Evolutionary conservation across 371 early-diverging fungal genomes (phyloP), one percentile per base, ranked within the genome.

Genomic region (Mortierella sp.): DNA sequence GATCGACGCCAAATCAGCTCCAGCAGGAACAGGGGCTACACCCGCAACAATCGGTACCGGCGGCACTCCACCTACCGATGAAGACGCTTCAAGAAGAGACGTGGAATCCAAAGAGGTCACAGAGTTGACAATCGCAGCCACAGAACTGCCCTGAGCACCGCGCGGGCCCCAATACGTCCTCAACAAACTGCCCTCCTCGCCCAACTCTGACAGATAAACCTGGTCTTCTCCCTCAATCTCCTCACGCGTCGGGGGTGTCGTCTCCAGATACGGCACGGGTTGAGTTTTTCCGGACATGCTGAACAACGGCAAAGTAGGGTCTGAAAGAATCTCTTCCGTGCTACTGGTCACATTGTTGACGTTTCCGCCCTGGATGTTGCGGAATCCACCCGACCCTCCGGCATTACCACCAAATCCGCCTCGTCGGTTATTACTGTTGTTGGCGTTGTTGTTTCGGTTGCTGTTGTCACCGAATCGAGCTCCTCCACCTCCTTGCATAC

Each of bases 151-250:
- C 48, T 84, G 85, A 0, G 85, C 81, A 21, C 85, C 85, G 35
- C 85, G 85, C 5, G 79, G 70, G 3, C 85, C 85, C 85, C 85
- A 84, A 27, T 81, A 84, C n/a, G 85, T 81, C 58, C 81, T 81
- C 32, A 84, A n/a, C 38, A 84, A 55, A 72, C 81, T 78, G 0
- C 85, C 85, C 32, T 84, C 85, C 43, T 84, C 85, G 0, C 85
- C 85, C 11, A 84, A 55, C 48, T 81, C 79, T 2, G 78, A 74
- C 1, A 81, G 70, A 55, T 85, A 85, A 35, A 77, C 82, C 18
- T 79, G 86, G 7, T 85, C 82, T 4, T 77, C 54, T 18, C 77
- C 79, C 5, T 85, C 82, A 3, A 79, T 65, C 54, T 81, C 79
- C 44, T 85, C 82, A 29, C 86, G 75, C 18, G 79, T 76, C 4